A percentile compares a stretch with the other conserved stretches of the same genome.
Conservation (phyloP, 805 yeast genomes). For the Alloascoidea hylecoeti region DNA sequence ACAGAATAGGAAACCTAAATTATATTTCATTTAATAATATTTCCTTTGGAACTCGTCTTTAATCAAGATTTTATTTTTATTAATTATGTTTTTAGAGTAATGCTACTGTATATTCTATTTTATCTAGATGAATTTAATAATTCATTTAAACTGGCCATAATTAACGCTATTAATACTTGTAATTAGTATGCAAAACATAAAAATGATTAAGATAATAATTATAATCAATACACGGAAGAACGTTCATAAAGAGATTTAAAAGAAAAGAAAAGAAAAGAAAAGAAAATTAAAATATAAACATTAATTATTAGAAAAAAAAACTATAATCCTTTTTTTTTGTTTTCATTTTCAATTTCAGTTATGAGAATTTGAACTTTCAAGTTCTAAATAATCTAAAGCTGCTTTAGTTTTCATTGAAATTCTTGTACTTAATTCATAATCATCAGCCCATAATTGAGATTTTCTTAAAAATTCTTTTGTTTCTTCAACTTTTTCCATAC, state of each 20-base stretch:
- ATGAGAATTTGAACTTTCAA: no score
- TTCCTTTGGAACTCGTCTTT: no score
- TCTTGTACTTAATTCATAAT: constrained; percentile 84
- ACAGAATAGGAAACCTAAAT: no score
- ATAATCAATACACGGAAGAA: background rate
- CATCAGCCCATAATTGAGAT: constrained; percentile 71
- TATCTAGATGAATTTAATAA: no score
- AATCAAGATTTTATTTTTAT: no score
- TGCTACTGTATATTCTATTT: no score
- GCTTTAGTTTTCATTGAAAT: constrained; percentile 83
- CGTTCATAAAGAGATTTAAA: background rate
- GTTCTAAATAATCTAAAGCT: constrained; percentile 38
- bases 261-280: background rate
- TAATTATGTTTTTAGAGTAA: no score
- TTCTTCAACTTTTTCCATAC: constrained; percentile 32
- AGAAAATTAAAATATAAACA: background rate
- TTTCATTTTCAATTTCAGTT: no score
- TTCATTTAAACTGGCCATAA: no score
- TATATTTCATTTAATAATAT: no score
- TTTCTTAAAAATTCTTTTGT: constrained; percentile 55
- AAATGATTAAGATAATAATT: background rate
- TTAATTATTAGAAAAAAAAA: background rate
- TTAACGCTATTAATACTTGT: no score
- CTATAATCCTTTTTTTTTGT: no score
- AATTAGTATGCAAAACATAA: background rate